Conservation (phyloP, 2,329 filamentous ascomycete species). For the Phoma sp. region DNA sequence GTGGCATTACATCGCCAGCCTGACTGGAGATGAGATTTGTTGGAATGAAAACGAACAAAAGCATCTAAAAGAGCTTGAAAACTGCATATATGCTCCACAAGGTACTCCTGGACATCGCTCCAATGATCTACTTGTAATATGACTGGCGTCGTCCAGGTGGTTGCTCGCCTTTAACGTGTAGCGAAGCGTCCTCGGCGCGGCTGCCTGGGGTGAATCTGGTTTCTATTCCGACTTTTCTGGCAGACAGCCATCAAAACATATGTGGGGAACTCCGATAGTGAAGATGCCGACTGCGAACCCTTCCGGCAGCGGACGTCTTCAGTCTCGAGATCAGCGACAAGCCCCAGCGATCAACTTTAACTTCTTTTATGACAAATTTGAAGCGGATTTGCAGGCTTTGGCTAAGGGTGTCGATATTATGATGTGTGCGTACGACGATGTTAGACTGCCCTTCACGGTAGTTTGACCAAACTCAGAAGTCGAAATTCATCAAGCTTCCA, state of each 20-base stretch:
- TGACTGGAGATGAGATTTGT: slow-evolving; percentile 56
- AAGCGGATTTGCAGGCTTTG: slow-evolving; percentile 17
- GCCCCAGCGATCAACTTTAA: slow-evolving; percentile 60
- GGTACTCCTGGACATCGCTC: slow-evolving; percentile 25
- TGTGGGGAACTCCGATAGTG: slow-evolving; percentile 53
- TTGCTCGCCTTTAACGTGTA: neutral
- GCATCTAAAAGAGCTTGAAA: slow-evolving; percentile 18
- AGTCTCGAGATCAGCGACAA: slow-evolving; percentile 66
- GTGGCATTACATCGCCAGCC: slow-evolving; percentile 62
- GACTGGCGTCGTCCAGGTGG: neutral
- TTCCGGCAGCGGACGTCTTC: slow-evolving; percentile 65
- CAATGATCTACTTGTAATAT: slow-evolving; percentile 19
- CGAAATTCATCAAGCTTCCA: slow-evolving; percentile 15
- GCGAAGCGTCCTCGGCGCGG: slow-evolving; percentile 5
- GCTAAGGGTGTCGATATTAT: slow-evolving; percentile 16
- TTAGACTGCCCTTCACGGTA: neutral
- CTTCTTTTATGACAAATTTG: slow-evolving; percentile 9
- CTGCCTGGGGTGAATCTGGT: slow-evolving; percentile 22
- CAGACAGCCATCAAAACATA: slow-evolving; percentile 40
- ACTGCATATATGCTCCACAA: slow-evolving; percentile 19
- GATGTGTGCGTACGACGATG: neutral
- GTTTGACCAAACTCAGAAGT: slow-evolving; percentile 11
- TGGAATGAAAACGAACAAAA: slow-evolving; percentile 44
- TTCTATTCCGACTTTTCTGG: slow-evolving; percentile 59
- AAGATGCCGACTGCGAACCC: slow-evolving; percentile 68